phyloP scores from a whole-genome alignment of 768 basidiomycete species.

The Mrakia blollopis region DNA sequence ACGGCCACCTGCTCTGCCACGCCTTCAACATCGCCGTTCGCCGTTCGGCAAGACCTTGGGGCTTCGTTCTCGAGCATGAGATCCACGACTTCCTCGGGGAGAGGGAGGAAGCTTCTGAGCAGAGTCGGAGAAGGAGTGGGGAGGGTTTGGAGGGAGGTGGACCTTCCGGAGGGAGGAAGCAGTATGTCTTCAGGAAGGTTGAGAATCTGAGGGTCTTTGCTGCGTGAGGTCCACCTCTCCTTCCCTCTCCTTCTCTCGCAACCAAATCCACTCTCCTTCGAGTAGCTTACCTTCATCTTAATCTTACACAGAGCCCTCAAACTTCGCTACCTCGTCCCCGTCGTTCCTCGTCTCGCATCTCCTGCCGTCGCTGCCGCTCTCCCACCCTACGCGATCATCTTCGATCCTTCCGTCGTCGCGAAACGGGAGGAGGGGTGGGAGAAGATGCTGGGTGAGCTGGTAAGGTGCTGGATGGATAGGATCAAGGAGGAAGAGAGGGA shows the following conservation, averaged over 20 bases:
- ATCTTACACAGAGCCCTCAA: conserved; percentile 62
- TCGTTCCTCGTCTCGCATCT: conserved; percentile 53
- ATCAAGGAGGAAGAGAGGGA: conserved; percentile 57
- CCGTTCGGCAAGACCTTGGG: conserved; percentile 78
- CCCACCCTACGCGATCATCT: conserved; percentile 50
- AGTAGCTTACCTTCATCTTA: not conserved
- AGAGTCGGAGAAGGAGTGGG: conserved; percentile 43
- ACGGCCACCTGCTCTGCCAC: conserved; percentile 69
- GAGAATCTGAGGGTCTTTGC: conserved; percentile 82
- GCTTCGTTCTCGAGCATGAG: conserved; percentile 68
- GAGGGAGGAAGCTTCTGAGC: conserved; percentile 39
- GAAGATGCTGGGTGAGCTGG: conserved; percentile 61
- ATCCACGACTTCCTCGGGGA: conserved; percentile 63
- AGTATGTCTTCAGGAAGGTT: conserved; percentile 78
- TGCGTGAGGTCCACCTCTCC: conserved; percentile 55
- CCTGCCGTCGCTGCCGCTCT: conserved; percentile 37
- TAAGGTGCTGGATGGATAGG: conserved; percentile 62
- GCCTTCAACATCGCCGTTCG: conserved; percentile 78
- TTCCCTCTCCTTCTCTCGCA: not conserved
- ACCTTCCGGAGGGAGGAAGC: conserved; percentile 49
- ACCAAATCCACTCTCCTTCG: too few species aligned
- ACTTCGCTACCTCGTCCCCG: conserved; percentile 69
- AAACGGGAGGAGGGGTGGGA: conserved; percentile 75
- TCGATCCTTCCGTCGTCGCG: conserved; percentile 71
- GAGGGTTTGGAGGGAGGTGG: conserved; percentile 42